These are phyloP conservation scores for Lactarius trivialis DNA, from an alignment of 768 basidiomycete genomes.

Conservation along the genomic window DNA sequence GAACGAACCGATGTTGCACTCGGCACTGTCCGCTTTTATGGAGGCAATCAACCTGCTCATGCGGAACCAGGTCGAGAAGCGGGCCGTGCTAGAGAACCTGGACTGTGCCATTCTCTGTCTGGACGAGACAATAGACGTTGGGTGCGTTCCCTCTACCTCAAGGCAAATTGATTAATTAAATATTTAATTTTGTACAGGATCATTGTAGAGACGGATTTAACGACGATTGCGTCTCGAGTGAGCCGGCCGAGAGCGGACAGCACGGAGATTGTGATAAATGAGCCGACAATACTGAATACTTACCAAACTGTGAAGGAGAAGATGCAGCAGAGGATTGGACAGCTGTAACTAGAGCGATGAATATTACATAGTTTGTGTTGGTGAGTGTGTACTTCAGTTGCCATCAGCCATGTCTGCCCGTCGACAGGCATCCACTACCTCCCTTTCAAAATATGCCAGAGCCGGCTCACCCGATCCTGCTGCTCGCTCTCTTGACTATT, in stretches of 20 bases:
- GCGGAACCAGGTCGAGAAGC: constrained; percentile 90
- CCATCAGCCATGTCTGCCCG: constrained; percentile 55
- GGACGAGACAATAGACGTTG: constrained; percentile 97
- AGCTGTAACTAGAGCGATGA: constrained; percentile 42
- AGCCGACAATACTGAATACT: constrained; percentile 90
- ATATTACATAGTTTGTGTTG: not conserved
- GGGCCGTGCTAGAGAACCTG: constrained; percentile 88
- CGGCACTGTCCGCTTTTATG: constrained; percentile 75
- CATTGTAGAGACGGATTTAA: constrained; percentile 92
- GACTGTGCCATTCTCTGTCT: constrained; percentile 88
- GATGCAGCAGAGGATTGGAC: constrained; percentile 77
- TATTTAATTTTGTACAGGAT: constrained; percentile 52
- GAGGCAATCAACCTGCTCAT: constrained; percentile 85
- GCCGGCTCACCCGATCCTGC: constrained; percentile 44
- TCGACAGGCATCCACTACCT: constrained; percentile 77
- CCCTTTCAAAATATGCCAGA: constrained; percentile 63
- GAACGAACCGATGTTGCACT: constrained; percentile 93
- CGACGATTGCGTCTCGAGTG: constrained; percentile 92
- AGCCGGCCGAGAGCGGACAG: constrained; percentile 89
- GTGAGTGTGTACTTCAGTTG: not conserved
- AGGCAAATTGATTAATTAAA: not conserved
- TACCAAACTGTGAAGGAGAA: constrained; percentile 86
- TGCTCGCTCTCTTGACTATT: constrained; percentile 71
- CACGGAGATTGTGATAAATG: constrained; percentile 96
- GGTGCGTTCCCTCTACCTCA: constrained; percentile 60